phyloP scores from a whole-genome alignment of 306 rosid genomes.

The Rosa multiflora region DNA sequence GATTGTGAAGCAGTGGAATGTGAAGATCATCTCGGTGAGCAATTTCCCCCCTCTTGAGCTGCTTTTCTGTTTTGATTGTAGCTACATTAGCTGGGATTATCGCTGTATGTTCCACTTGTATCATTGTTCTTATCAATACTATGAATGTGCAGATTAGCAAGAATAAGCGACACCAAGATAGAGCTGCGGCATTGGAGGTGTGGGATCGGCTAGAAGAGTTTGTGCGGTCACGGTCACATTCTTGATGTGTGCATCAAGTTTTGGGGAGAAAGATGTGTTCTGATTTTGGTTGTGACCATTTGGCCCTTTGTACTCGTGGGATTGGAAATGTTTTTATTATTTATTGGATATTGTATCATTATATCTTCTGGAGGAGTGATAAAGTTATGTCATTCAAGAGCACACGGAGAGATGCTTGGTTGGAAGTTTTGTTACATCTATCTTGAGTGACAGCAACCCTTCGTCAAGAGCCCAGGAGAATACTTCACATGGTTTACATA shows the following conservation, averaged over 20 bases:
- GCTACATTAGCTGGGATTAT: neutral
- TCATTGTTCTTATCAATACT: neutral
- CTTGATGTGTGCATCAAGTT: conserved; percentile 44
- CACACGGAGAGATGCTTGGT: neutral
- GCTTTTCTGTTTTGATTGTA: neutral
- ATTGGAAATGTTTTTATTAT: neutral
- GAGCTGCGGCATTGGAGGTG: conserved; percentile 98
- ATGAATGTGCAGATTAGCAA: conserved; percentile 74
- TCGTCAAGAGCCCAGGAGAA: neutral
- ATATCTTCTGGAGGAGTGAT: neutral
- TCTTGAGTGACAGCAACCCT: neutral
- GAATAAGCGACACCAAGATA: conserved; percentile 95
- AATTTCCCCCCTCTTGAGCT: conserved; percentile 10
- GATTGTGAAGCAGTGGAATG: conserved; percentile 98
- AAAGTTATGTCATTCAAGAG: neutral
- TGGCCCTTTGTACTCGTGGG: conserved; percentile 9
- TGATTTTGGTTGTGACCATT: conserved; percentile 3
- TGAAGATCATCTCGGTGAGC: conserved; percentile 87
- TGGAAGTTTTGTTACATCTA: neutral
- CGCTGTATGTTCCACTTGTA: neutral
- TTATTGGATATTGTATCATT: neutral
- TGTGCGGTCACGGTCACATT: conserved; percentile 85
- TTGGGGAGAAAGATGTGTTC: conserved; percentile 15
- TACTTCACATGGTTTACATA: neutral
- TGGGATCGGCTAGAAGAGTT: conserved; percentile 98